These are phyloP conservation scores for Scytalidium lignicola DNA, from an alignment of 2,329 filamentous ascomycete species.

Conservation along the genomic window DNA sequence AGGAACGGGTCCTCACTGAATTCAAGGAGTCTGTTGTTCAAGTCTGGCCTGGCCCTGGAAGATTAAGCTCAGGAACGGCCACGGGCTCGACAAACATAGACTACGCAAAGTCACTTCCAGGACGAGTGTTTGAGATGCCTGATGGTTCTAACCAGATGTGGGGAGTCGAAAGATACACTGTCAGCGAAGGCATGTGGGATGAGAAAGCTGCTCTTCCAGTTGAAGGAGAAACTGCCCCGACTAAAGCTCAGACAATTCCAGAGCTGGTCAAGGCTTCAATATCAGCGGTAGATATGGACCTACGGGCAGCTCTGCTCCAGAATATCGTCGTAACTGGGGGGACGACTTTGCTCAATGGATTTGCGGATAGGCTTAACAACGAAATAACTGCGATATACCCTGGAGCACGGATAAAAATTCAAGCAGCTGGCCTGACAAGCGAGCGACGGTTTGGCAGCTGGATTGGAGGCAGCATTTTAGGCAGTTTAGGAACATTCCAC, in stretches of 20 bases:
- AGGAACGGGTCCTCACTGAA: constrained; percentile 88
- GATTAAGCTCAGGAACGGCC: constrained; percentile 44
- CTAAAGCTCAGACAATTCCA: constrained; percentile 74
- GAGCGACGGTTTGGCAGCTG: constrained; percentile 91
- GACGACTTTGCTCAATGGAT: constrained; percentile 80
- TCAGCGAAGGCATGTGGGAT: constrained; percentile 88
- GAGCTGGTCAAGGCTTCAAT: constrained; percentile 75
- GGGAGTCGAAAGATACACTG: constrained; percentile 78
- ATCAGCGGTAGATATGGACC: constrained; percentile 78
- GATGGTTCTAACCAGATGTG: constrained; percentile 97
- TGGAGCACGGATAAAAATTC: constrained; percentile 79
- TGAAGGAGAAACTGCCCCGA: constrained; percentile 39
- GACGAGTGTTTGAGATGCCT: constrained; percentile 92
- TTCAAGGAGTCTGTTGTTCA: constrained; percentile 98
- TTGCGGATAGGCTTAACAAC: constrained; percentile 83
- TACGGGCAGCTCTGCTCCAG: constrained; percentile 73
- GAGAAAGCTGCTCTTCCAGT: constrained; percentile 64
- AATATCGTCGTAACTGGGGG: constrained; percentile 94
- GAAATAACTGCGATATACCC: constrained; percentile 81
- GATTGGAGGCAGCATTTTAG: constrained; percentile 95
- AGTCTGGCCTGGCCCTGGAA: constrained; percentile 78
- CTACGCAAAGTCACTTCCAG: constrained; percentile 64
- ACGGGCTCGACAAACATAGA: constrained; percentile 67
- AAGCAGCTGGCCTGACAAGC: constrained; percentile 77
- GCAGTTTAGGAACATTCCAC: constrained; percentile 94